A percentile compares a stretch with the other conserved stretches of the same genome.
Conservation (phyloP, 1,284 basidiomycete species). For the Filobasidium uniguttulatum region DNA sequence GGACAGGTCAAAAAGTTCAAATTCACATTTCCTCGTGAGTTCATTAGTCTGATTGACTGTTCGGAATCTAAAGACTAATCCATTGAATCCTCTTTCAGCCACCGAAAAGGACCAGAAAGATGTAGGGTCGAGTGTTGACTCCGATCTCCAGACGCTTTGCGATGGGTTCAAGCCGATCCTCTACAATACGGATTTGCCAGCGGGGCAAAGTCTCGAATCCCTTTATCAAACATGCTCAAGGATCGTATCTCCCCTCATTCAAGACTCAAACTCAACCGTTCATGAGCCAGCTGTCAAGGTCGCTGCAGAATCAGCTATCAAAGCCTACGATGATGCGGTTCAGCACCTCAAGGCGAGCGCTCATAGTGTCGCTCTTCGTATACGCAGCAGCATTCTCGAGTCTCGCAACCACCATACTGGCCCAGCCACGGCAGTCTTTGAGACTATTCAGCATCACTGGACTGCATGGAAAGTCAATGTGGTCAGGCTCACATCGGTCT, state of each 20-base stretch:
- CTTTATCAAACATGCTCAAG: background rate
- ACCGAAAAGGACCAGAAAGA: background rate
- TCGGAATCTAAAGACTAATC: background rate
- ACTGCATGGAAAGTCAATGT: background rate
- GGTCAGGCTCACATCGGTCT: background rate
- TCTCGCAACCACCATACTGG: background rate
- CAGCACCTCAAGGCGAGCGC: background rate
- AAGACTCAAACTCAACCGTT: background rate
- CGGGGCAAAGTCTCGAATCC: background rate
- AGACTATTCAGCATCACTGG: background rate
- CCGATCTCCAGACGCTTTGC: background rate
- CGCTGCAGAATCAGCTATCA: background rate
- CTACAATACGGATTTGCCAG: background rate
- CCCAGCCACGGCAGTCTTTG: background rate
- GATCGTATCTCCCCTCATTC: background rate
- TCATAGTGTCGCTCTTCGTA: background rate
- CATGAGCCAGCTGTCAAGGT: background rate
- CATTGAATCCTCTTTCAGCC: background rate
- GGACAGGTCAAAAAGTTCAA: constrained; percentile 8
- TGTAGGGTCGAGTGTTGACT: background rate
- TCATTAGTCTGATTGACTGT: background rate
- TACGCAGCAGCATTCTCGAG: background rate
- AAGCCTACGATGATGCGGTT: background rate
- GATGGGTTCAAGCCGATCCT: background rate
- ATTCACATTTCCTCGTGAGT: constrained; percentile 5